A percentile compares a stretch with the other conserved stretches of the same genome.
phyloP scores from a whole-genome alignment of 306 rosid species.

The Rosa multiflora region DNA sequence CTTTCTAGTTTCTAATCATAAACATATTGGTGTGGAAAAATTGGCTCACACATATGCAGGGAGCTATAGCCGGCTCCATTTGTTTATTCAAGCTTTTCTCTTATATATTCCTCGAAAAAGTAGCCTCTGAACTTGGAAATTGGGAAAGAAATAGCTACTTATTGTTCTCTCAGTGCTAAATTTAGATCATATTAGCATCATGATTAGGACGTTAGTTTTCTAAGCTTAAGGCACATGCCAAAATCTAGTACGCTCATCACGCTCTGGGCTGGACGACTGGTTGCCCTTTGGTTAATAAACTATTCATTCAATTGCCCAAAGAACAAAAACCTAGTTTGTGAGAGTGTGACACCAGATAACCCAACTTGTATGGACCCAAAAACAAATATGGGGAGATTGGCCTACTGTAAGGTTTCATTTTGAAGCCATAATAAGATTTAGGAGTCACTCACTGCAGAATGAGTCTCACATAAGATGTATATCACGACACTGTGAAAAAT shows the following conservation, averaged over 20 bases:
- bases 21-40: background rate
- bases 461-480: no score
- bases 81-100: background rate
- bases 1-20: background rate
- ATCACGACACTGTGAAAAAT: background rate
- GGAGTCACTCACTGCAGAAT: no score
- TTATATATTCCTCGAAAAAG: background rate
- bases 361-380: background rate
- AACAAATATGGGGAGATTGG: background rate
- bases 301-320: background rate
- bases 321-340: no score
- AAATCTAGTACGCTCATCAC: background rate
- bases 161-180: background rate
- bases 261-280: background rate
- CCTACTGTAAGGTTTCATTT: background rate
- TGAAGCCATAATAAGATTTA: background rate
- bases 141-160: background rate
- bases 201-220: background rate
- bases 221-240: conserved; percentile 1
- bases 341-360: background rate
- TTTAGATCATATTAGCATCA: background rate
- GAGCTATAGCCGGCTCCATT: background rate
- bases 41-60: no score
- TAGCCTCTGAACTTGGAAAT: background rate
- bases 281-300: background rate